Evolutionary conservation across 257 asterid genomes (phyloP).

Genomic region (Lycium barbarum): DNA sequence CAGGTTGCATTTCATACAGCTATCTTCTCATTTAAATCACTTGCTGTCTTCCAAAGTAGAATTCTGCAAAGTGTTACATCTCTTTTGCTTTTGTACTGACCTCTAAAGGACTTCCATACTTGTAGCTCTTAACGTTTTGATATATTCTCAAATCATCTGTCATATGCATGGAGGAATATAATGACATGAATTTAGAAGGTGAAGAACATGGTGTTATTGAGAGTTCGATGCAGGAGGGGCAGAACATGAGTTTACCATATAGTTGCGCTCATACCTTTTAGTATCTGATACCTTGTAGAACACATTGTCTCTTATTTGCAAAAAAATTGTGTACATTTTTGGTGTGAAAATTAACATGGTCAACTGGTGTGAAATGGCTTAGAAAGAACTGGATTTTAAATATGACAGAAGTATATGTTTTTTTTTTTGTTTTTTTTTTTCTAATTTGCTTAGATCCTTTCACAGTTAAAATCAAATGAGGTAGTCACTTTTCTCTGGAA

Average conservation of each 20-base stretch:
- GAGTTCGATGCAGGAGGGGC: background rate
- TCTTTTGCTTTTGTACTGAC: background rate
- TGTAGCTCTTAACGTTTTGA: background rate
- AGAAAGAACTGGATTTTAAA: background rate
- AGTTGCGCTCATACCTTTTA: background rate
- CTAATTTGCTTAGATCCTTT: slow-evolving; percentile 1
- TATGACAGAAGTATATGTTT: background rate
- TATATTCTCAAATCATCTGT: slow-evolving; percentile 5
- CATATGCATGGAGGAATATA: slow-evolving; percentile 10
- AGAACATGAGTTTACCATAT: background rate
- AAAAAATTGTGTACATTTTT: background rate
- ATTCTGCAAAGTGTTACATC: background rate
- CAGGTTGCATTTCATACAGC: slow-evolving; percentile 55
- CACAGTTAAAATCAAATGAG: background rate
- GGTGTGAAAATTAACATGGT: background rate
- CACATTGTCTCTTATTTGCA: background rate
- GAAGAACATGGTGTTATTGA: slow-evolving; percentile 15
- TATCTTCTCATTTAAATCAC: slow-evolving; percentile 11
- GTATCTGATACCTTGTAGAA: background rate
- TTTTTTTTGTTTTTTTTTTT: background rate
- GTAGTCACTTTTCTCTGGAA: background rate
- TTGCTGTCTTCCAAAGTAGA: background rate
- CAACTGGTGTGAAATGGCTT: background rate
- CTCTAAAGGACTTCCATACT: background rate
- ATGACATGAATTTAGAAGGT: slow-evolving; percentile 9